These are phyloP conservation scores for Ilyonectria sp. DNA, from an alignment of 2,329 filamentous ascomycete genomes.

Conservation along the genomic window DNA sequence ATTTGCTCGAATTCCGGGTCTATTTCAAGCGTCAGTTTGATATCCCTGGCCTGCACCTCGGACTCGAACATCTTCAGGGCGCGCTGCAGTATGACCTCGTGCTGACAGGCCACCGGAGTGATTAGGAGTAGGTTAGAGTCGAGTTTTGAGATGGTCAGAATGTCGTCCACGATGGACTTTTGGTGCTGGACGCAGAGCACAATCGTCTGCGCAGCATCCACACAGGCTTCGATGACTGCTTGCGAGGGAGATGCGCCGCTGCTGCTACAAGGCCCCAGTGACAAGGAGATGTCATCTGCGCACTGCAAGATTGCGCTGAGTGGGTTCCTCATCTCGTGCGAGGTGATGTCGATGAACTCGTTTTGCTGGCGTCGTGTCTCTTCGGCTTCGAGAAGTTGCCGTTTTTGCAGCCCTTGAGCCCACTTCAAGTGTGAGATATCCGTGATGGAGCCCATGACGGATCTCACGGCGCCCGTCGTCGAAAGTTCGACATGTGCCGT, in stretches of 20 bases:
- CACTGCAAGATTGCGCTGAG: constrained; percentile 80
- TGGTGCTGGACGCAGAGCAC: constrained; percentile 83
- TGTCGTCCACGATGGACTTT: constrained; percentile 81
- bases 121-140: constrained; percentile 81
- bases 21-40: constrained; percentile 74
- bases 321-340: constrained; percentile 80
- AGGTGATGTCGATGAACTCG: constrained; percentile 81
- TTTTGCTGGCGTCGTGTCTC: constrained; percentile 65
- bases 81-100: constrained; percentile 73
- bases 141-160: constrained; percentile 80
- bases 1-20: constrained; percentile 70
- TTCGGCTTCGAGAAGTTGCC: constrained; percentile 54
- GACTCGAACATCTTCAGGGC: constrained; percentile 83
- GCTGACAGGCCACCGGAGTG: constrained; percentile 77
- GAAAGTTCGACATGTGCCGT: constrained; percentile 54
- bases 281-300: constrained; percentile 75
- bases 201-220: constrained; percentile 82
- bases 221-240: constrained; percentile 68
- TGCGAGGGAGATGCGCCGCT: constrained; percentile 12
- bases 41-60: constrained; percentile 77
- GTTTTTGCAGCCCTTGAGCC: constrained; percentile 56
- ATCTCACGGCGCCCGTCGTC: constrained; percentile 52
- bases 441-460: constrained; percentile 59
- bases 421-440: constrained; percentile 62
- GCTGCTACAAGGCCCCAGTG: constrained; percentile 46